Percentiles rank a stretch among this genome's conserved stretches.
Conservation (phyloP, 2,329 filamentous ascomycete genomes). For the Hypoxylon sp. region DNA sequence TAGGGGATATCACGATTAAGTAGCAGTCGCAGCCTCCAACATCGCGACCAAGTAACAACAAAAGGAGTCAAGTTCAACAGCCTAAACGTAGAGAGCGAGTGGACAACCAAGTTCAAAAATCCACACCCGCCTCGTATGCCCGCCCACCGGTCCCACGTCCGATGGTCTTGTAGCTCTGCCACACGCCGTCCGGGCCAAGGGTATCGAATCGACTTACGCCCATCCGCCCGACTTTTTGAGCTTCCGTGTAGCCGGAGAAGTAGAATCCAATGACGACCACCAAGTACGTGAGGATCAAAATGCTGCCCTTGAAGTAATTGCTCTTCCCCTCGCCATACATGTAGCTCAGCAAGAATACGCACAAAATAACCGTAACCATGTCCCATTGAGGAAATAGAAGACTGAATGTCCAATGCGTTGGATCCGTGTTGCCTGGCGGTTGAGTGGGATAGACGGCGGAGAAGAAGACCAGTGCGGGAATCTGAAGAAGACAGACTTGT, state of each 20-base stretch:
- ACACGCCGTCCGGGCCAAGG: constrained; percentile 65
- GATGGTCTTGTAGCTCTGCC: constrained; percentile 68
- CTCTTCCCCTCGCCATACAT: constrained; percentile 99
- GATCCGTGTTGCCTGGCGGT: constrained; percentile 58
- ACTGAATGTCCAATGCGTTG: constrained; percentile 77
- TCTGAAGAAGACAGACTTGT: constrained; percentile 94
- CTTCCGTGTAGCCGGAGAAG: constrained; percentile 74
- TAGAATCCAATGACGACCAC: constrained; percentile 95
- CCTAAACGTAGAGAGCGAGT: background rate
- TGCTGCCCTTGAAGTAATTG: constrained; percentile 99
- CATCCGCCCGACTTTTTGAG: constrained; percentile 57
- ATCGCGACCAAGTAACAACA: constrained; percentile 11
- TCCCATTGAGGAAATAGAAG: constrained; percentile 99
- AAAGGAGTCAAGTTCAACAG: background rate
- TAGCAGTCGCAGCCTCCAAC: constrained; percentile 6
- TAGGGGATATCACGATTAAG: constrained; percentile 42
- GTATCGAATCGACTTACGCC: constrained; percentile 67
- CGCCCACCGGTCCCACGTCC: constrained; percentile 62
- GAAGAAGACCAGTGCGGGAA: constrained; percentile 92
- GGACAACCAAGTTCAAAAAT: constrained; percentile 34
- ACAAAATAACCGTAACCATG: constrained; percentile 96
- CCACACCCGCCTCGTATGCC: constrained; percentile 52
- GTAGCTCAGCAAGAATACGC: constrained; percentile 95
- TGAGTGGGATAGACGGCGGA: constrained; percentile 78
- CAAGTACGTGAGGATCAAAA: constrained; percentile 91